Evolutionary conservation across 1,284 basidiomycete species (phyloP), one percentile per base, ranked within the genome.

Genomic region (Schizophyllum amplum): DNA sequence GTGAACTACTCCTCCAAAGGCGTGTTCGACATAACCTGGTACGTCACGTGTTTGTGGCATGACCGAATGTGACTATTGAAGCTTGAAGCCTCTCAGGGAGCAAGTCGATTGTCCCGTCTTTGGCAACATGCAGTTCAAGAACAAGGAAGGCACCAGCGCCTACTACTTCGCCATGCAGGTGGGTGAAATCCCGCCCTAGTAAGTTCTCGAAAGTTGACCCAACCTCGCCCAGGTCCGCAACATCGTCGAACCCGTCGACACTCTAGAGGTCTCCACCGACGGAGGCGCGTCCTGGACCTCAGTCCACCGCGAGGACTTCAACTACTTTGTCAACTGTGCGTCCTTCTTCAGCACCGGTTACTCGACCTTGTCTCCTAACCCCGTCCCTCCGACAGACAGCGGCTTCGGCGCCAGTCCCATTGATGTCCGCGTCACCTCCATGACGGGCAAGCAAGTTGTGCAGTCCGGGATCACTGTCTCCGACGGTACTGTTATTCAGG

Each of bases 51-150:
- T 20, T 52, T 21, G 49, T 51, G n/a, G 21, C 15, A 20, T 51
- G 11, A 24, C 15, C 51, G 9, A 7, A 6, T 5, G 26, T 24
- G 24, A 17, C 7, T 25, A 7, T 13, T 17, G 6, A 24, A 17
- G 7, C 15, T 15, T 52, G 24, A n/a, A 6, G 15, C 24, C 11
- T 25, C 15, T 15, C 7, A 53, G 51, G 51, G 54, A 55, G 46
- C 33, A 48, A n/a, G 46, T 55, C 11, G 25, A 25, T 5, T 55
- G 54, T 46, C 20, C 54, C 2, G 54, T 55, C 42, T 48, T 46
- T 21, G 54, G 54, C 1, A 48, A 48, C 20, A 47, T 55, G 42
- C 47, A 55, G 21, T 55, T 55, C n/a, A 55, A 55, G 24, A 55
- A 55, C 54, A 55, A 55, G 17, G 33, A 47, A 7, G 54, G 54